Evolutionary conservation across 352 stramenopile species (phyloP).

Genomic region (Globisporangium okanoganense): DNA sequence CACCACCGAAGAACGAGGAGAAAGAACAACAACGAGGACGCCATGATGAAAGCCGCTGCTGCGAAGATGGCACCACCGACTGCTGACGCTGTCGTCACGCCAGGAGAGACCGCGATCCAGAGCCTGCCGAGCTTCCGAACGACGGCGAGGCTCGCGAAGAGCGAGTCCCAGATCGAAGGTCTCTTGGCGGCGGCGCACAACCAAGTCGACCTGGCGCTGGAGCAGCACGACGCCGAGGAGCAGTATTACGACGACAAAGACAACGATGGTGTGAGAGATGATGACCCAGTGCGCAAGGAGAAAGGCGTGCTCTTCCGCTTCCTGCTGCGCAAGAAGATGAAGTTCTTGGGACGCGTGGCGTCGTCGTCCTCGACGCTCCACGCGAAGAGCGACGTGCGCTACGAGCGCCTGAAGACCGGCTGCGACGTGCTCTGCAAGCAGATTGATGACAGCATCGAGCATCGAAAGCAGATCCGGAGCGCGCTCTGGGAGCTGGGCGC

Average conservation of each 20-base stretch:
- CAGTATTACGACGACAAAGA: neutral
- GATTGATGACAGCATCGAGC: slow-evolving; percentile 21
- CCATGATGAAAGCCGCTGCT: neutral
- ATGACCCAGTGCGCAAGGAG: neutral
- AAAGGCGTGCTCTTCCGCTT: slow-evolving; percentile 15
- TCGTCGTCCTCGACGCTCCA: slow-evolving; percentile 2
- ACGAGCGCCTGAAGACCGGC: slow-evolving; percentile 29
- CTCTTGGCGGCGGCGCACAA: slow-evolving; percentile 3
- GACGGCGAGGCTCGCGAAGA: slow-evolving; percentile 2
- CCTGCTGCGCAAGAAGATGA: slow-evolving; percentile 22
- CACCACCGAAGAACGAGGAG: neutral
- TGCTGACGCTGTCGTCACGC: neutral
- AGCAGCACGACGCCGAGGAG: slow-evolving; percentile 5
- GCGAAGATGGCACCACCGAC: neutral
- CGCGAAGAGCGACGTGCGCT: slow-evolving; percentile 25
- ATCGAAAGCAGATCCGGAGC: slow-evolving; percentile 21
- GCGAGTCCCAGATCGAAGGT: slow-evolving; percentile 6
- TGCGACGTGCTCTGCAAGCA: slow-evolving; percentile 27
- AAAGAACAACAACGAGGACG: neutral
- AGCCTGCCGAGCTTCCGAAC: neutral
- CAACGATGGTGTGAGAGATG: neutral
- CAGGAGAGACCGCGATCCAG: slow-evolving; percentile 1
- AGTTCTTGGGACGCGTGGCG: slow-evolving; percentile 2
- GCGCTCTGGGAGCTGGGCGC: slow-evolving; percentile 21
- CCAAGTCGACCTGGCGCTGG: slow-evolving; percentile 23